Evolutionary conservation across 257 asterid species (phyloP).

Genomic region (Solanum medicagineum): DNA sequence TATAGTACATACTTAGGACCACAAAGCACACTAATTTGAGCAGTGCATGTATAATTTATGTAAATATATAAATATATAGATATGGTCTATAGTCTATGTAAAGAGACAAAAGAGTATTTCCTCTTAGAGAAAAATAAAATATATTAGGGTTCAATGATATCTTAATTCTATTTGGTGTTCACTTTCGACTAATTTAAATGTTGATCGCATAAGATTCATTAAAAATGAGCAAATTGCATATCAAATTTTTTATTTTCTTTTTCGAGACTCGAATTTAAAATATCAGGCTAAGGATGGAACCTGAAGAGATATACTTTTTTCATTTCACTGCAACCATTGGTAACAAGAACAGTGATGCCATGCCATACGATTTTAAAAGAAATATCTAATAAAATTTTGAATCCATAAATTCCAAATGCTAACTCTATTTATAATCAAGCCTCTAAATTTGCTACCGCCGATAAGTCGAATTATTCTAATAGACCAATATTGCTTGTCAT

Average conservation of each 20-base stretch:
- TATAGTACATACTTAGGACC: not conserved
- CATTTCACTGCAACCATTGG: not conserved
- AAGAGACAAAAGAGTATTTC: not conserved
- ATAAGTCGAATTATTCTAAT: not conserved
- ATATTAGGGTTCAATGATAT: not conserved
- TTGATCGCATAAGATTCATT: not conserved
- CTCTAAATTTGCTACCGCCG: not conserved
- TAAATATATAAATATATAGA: not conserved
- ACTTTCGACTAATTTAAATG: not conserved
- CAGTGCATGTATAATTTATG: not conserved
- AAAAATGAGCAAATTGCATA: not conserved
- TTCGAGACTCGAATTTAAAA: fast-evolving
- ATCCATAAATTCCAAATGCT: too few relatives aligned
- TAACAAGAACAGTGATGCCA: not conserved
- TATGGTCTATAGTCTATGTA: not conserved
- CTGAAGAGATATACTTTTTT: fast-evolving
- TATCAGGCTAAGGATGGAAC: not conserved
- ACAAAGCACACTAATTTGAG: not conserved
- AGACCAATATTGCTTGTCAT: not conserved
- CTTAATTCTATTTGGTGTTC: not conserved
- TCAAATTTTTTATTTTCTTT: not conserved
- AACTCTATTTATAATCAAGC: not conserved
- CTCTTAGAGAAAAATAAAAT: not conserved
- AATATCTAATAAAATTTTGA: too few relatives aligned
- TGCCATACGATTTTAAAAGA: not conserved